Base-by-base conservation (phyloP, 805 yeast species). In the Metschnikowia vanudenii region DNA sequence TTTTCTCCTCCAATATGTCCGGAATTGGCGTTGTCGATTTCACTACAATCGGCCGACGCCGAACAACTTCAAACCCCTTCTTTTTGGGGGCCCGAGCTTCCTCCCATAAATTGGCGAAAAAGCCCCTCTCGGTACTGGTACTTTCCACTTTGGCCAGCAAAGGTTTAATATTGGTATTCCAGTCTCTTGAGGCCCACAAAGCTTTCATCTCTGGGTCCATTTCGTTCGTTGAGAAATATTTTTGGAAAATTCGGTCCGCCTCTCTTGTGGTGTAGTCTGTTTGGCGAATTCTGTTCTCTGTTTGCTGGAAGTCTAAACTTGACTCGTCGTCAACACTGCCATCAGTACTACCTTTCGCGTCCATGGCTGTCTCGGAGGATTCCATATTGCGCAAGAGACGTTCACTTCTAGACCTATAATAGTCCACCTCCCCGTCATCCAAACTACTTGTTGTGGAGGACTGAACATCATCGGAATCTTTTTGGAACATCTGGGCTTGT, bases 201-300 rank as follows among this genome's bases (percentile, higher is more conserved):
- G 67, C 68, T 52, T 69, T 71, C 39, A 79, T 73, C 51, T 78
- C 83, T 0, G 78, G 77, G 55, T 78, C 83, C 26, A 78, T 76
- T 13, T 64, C 64, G 17, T 65, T 65, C 45, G 74, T 65, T 16
- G 58, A 56, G 37, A 68, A 65, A 51, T 63, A 70, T 39, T 71
- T 71, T 36, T 69, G 65, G 55, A 67, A 76, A 47, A 79, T 79
- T 28, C 71, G 53, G 58, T 82, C 88, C 1, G 80, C 82, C 57
- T 82, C 88, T 48, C 88, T 66, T 1, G 76, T 75, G 0, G 83
- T 75, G 60, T 81, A 81, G 58, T 82, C 83, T 10, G 63, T 73
- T 16, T 53, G 46, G 29, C 51, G 57, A 38, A 56, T 56, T 35
- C 57, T 37, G 33, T 43, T 31, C 43, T 53, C 46, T 17, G 43